Evolutionary conservation across 2,329 filamentous ascomycete species (phyloP), one percentile per base, ranked within the genome.

Genomic region (Claviceps sp.): DNA sequence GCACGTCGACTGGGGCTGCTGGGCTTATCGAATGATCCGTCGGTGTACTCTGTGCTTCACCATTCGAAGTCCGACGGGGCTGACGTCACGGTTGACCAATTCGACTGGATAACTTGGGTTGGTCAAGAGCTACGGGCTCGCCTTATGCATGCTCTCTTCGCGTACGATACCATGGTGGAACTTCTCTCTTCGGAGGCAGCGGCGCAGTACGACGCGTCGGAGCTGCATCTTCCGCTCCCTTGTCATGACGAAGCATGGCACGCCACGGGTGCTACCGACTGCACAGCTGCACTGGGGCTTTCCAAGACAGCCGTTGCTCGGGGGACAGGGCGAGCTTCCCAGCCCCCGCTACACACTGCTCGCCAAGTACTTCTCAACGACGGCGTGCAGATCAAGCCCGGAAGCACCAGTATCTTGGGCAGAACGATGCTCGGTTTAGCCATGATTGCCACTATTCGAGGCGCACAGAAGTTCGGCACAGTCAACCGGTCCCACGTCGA

Each of bases 241-340:
- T 76, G 78, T 14, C 84, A 88, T 58, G 85, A 88, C 64, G 82
- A 81, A 16, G 79, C 81, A 2, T 88, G 85, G 84, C 84, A 88
- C 58, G 84, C 85, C 4, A 70, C 68, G 37, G 76, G 72, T 41
- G 65, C 71, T 5, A 65, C 73, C 16, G 76, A 81, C 40, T 88
- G 84, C 62, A 81, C 80, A 22, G 73, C 78, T 56, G 80, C 82
- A 6, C 68, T 88, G 3, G 83, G 84, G 4, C 65, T 88, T 1
- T 71, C 77, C 52, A 88, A 88, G 58, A 43, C 74, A 2, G 76
- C 78, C 54, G 83, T 84, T 4, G 85, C 79, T 49, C 75, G 78
- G 57, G 73, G 79, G 79, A 58, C 84, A 16, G 44, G 40, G 37
- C 47, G 30, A 14, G 38, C 40, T 22, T 30, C 30, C 8, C 50